Percentiles rank a stretch among this genome's conserved stretches.
These are phyloP conservation scores for Protea cynaroides DNA, from an alignment of 164 flowering plant species.

Conservation along the genomic window DNA sequence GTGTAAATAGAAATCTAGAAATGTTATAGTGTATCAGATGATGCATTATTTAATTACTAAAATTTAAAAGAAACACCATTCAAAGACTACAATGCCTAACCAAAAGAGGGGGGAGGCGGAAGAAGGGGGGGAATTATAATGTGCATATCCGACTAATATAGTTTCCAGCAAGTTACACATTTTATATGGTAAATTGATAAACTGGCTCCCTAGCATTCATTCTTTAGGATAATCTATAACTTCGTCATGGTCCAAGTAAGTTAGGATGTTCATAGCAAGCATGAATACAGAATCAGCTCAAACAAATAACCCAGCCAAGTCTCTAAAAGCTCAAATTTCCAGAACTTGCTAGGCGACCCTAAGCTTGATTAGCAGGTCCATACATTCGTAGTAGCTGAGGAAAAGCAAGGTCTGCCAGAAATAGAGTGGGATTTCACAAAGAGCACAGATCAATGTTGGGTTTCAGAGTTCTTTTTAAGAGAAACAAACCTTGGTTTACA, in stretches of 20 bases:
- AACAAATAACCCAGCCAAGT: neutral
- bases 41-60: too few relatives aligned
- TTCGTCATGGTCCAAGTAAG: neutral
- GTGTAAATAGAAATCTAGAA: neutral
- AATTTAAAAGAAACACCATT: too few relatives aligned
- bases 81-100: too few relatives aligned
- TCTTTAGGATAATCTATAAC: neutral
- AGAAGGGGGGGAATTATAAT: neutral
- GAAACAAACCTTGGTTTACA: conserved; percentile 37
- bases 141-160: neutral
- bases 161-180: neutral
- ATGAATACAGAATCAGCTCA: neutral
- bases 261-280: neutral
- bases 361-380: neutral
- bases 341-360: neutral
- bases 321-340: neutral
- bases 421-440: neutral
- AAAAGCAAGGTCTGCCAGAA: neutral
- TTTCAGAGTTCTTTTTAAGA: neutral
- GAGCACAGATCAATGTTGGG: neutral
- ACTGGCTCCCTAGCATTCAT: neutral
- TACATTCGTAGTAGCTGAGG: neutral
- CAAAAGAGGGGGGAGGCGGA: too few relatives aligned
- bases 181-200: neutral
- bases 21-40: neutral